Conservation (phyloP, 2,329 filamentous ascomycete species). For the Nemania sp. region DNA sequence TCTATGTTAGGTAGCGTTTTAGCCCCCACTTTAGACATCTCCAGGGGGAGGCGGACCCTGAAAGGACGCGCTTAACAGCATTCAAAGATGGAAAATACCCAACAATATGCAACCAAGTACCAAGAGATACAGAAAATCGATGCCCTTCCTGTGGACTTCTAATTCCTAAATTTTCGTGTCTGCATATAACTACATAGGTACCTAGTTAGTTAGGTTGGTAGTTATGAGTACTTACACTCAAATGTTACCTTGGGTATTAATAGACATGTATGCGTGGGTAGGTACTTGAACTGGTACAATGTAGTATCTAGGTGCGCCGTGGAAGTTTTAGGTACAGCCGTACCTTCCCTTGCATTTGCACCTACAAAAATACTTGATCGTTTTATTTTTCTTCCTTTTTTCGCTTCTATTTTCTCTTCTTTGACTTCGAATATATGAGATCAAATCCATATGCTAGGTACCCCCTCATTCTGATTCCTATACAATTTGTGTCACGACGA, state of each 20-base stretch:
- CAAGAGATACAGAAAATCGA: background rate
- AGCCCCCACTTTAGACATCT: slow-evolving; percentile 12
- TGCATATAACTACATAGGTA: background rate
- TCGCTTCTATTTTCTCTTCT: background rate
- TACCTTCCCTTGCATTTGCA: no score
- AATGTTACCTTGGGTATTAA: background rate
- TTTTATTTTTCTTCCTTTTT: background rate
- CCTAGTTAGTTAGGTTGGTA: background rate
- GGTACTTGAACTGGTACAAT: background rate
- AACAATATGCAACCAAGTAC: background rate
- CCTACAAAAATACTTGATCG: background rate
- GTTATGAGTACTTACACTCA: background rate
- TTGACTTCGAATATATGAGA: background rate
- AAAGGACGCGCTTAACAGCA: slow-evolving; percentile 1
- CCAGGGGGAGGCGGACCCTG: background rate
- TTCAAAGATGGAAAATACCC: slow-evolving; percentile 5
- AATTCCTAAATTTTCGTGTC: background rate
- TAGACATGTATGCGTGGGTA: background rate
- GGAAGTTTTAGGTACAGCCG: no score
- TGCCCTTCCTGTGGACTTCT: background rate
- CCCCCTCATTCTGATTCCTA: background rate
- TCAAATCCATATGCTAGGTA: no score
- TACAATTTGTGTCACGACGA: background rate
- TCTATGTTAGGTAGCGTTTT: slow-evolving; percentile 5
- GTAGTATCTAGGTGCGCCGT: no score